Evolutionary conservation across 2,329 filamentous ascomycete species (phyloP), one percentile per base, ranked within the genome.

Genomic region (Ascochyta rabiei): DNA sequence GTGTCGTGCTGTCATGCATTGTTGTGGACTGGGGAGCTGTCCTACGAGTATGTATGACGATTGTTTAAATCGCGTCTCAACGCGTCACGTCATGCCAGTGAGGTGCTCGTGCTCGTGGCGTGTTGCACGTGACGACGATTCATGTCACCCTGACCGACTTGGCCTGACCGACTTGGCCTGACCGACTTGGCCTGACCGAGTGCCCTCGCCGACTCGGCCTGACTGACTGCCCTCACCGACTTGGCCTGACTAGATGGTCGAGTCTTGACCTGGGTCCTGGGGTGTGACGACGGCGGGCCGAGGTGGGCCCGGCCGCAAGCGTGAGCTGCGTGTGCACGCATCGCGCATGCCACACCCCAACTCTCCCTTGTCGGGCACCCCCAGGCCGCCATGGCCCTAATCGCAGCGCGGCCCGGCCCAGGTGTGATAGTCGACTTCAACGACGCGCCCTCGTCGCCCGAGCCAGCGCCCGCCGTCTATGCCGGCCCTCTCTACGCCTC

Each of bases 41-140:
- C 60, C 50, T 56, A 60, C 42, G 53, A 53, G 57, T 60, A 67
- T 63, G 57, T 44, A 67, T 67, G 64, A 67, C 64, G 64, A 63
- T 48, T 55, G 52, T 41, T 45, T 45, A 60, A 59, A 56, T 55
- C 51, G 48, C 56, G 40, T 60, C 35, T 8, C 26, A 23, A 53
- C 46, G 48, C 57, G 52, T 54, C 61, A 54, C 48, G 54, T 56
- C 61, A 56, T 46, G 56, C 63, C 57, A 63, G 60, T 56, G 56
- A 53, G 40, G 34, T 43, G 34, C 34, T 30, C 33, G 24, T 8
- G 23, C n/a, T n/a, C n/a, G n/a, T n/a, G n/a, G n/a, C n/a, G n/a
- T n/a, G n/a, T n/a, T n/a, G n/a, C n/a, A n/a, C n/a, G n/a, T n/a
- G n/a, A n/a, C n/a, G n/a, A n/a, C n/a, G n/a, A n/a, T n/a, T n/a